Percentiles rank a stretch among this genome's conserved stretches.
phyloP scores from a whole-genome alignment of 1,284 basidiomycete genomes.

The Hemileia vastatrix region DNA sequence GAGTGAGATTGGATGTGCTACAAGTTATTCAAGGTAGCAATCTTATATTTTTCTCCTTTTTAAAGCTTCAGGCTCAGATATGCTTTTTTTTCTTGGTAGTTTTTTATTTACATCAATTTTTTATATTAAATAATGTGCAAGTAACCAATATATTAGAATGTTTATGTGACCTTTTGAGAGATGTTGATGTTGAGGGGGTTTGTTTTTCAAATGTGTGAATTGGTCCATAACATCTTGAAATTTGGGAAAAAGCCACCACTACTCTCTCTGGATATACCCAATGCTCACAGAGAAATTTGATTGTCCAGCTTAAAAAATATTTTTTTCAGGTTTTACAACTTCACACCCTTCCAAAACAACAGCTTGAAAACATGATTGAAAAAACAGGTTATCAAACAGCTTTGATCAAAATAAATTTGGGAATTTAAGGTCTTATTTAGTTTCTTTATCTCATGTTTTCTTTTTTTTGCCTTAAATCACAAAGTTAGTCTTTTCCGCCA shows the following conservation, averaged over 20 bases:
- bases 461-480: too few species aligned
- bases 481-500: too few species aligned
- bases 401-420: slow-evolving; percentile 70
- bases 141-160: slow-evolving; percentile 36
- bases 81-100: slow-evolving; percentile 69
- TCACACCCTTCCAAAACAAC: slow-evolving; percentile 59
- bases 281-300: slow-evolving; percentile 81
- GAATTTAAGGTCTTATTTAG: slow-evolving; percentile 86
- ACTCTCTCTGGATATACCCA: slow-evolving; percentile 81
- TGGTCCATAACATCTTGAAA: neutral
- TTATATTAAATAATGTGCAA: slow-evolving; percentile 29
- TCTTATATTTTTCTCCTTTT: slow-evolving; percentile 47
- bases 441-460: too few species aligned
- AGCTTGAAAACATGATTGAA: slow-evolving; percentile 50
- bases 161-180: slow-evolving; percentile 68
- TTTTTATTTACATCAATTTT: slow-evolving; percentile 75
- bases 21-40: slow-evolving; percentile 59
- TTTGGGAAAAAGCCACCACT: slow-evolving; percentile 74
- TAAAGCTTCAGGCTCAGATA: slow-evolving; percentile 49
- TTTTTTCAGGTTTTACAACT: slow-evolving; percentile 59
- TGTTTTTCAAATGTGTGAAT: neutral
- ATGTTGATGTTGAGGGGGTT: slow-evolving; percentile 56
- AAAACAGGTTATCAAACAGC: slow-evolving; percentile 62
- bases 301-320: slow-evolving; percentile 73
- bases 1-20: slow-evolving; percentile 49